Conservation (phyloP, 2,329 filamentous ascomycete species). For the Colletotrichum lupini region DNA sequence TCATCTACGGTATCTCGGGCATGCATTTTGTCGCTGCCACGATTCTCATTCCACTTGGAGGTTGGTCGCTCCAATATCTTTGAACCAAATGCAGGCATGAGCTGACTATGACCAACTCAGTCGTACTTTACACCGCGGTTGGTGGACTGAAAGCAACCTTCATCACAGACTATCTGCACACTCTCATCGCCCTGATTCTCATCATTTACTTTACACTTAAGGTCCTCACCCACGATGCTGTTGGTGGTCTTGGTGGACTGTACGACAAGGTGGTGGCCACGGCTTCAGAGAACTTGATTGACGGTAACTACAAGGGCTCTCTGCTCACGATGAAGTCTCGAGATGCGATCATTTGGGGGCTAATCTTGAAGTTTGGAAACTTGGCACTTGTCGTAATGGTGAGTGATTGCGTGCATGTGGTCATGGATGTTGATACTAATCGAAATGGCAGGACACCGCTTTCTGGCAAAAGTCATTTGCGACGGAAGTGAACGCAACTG, state of each 20-base stretch:
- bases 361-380: background rate
- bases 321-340: conserved; percentile 10
- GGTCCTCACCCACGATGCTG: background rate
- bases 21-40: background rate
- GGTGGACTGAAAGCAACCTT: background rate
- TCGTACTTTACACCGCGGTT: background rate
- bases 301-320: conserved; percentile 11
- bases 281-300: conserved; percentile 2
- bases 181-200: background rate
- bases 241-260: background rate
- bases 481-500: background rate
- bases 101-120: background rate
- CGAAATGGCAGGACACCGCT: background rate
- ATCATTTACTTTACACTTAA: background rate
- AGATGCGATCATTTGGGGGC: conserved; percentile 4
- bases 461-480: background rate
- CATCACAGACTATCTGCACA: background rate
- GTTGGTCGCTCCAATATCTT: background rate
- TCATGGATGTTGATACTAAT: background rate
- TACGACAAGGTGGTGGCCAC: background rate
- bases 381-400: background rate
- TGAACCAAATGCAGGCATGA: background rate
- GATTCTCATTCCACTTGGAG: background rate
- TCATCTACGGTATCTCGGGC: background rate
- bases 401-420: background rate